Evolutionary conservation across 805 yeast genomes (phyloP).

Genomic region (Myxozyma sirexii): DNA sequence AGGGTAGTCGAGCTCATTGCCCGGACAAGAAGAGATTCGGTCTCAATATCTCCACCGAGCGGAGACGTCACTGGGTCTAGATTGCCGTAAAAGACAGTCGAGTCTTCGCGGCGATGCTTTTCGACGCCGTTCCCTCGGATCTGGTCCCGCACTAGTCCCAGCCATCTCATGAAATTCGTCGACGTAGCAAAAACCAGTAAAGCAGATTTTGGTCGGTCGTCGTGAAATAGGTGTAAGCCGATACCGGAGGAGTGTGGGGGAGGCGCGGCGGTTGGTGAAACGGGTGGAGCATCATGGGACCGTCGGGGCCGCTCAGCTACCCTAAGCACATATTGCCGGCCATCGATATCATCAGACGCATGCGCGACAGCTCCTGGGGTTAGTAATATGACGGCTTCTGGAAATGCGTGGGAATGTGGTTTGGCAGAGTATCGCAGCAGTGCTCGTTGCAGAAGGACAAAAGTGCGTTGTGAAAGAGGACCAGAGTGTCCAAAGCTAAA

Average conservation of each 20-base stretch:
- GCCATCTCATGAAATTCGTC: slow-evolving; percentile 28
- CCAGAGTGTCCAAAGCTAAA: slow-evolving; percentile 2
- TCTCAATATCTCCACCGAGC: slow-evolving; percentile 1
- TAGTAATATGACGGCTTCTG: slow-evolving; percentile 18
- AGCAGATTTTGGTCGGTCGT: slow-evolving; percentile 17
- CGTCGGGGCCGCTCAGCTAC: slow-evolving; percentile 20
- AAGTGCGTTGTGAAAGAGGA: slow-evolving; percentile 12
- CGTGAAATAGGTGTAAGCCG: slow-evolving; percentile 15
- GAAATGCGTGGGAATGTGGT: slow-evolving; percentile 6
- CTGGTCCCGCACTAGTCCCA: slow-evolving; percentile 25
- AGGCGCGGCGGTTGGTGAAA: background rate
- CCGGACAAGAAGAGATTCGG: slow-evolving; percentile 7
- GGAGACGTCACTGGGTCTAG: slow-evolving; percentile 10
- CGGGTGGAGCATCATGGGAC: background rate
- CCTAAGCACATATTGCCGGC: slow-evolving; percentile 27
- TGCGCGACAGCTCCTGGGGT: slow-evolving; percentile 27
- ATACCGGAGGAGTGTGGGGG: slow-evolving; percentile 12
- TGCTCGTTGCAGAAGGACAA: slow-evolving; percentile 21
- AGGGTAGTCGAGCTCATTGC: slow-evolving; percentile 2
- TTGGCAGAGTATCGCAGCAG: slow-evolving; percentile 19
- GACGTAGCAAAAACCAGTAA: slow-evolving; percentile 22
- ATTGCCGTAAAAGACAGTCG: background rate
- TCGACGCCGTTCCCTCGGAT: slow-evolving; percentile 5
- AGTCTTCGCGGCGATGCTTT: background rate
- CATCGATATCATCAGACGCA: slow-evolving; percentile 32